A percentile compares a stretch with the other conserved stretches of the same genome.
Conservation (phyloP, 2,329 filamentous ascomycete genomes). For the Pseudogymnoascus sp. region DNA sequence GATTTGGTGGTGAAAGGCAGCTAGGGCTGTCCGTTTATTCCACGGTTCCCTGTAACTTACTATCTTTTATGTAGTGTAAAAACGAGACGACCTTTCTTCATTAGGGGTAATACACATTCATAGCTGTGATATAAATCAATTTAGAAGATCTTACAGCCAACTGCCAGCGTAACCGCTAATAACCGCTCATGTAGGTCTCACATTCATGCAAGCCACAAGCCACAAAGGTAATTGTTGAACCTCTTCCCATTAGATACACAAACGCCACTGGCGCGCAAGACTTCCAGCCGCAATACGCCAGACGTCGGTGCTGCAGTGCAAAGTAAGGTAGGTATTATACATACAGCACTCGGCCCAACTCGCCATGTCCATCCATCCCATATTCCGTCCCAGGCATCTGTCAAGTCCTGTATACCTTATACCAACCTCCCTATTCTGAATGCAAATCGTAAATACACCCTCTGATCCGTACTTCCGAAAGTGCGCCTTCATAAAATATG, state of each 20-base stretch:
- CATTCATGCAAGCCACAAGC: constrained; percentile 3
- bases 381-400: neutral
- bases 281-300: neutral
- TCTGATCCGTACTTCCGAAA: neutral
- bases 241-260: neutral
- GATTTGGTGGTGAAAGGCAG: neutral
- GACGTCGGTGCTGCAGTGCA: neutral
- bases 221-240: neutral
- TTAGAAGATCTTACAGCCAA: neutral
- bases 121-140: neutral
- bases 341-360: neutral
- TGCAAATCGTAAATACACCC: neutral
- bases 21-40: neutral
- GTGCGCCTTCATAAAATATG: neutral
- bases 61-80: neutral
- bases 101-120: neutral
- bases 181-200: neutral
- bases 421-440: neutral
- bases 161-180: neutral
- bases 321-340: neutral
- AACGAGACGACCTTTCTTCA: neutral
- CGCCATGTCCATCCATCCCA: neutral
- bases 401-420: neutral
- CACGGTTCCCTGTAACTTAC: neutral
- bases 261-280: neutral